These are phyloP conservation scores for Penicillium coprophilum DNA, from an alignment of 495 filamentous ascomycete genomes.

Conservation along the genomic window DNA sequence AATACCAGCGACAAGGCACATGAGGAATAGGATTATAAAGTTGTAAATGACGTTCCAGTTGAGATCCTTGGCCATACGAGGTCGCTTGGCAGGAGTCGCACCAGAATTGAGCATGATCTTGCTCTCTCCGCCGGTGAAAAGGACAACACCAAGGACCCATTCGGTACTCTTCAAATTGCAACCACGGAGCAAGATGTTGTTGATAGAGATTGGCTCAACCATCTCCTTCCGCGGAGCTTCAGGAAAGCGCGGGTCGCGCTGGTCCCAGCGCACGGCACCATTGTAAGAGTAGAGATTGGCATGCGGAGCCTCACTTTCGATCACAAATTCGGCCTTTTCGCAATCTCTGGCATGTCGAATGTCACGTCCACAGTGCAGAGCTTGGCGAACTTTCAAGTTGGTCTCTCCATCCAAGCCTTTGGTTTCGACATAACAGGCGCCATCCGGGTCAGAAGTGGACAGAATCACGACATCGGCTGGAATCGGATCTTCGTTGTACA, in stretches of 20 bases:
- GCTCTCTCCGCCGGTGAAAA: slow-evolving; percentile 95
- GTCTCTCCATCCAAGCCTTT: slow-evolving; percentile 98
- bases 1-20: slow-evolving; percentile 86
- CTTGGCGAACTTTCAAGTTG: slow-evolving; percentile 93
- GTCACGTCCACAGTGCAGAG: slow-evolving; percentile 78
- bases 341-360: slow-evolving; percentile 91
- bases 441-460: slow-evolving; percentile 93
- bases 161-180: slow-evolving; percentile 94
- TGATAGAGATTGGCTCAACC: slow-evolving; percentile 91
- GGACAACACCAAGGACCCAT: slow-evolving; percentile 92
- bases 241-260: slow-evolving; percentile 62
- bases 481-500: slow-evolving; percentile 95
- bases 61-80: slow-evolving; percentile 84
- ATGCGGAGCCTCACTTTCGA: slow-evolving; percentile 91
- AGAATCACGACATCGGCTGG: slow-evolving; percentile 94
- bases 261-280: slow-evolving; percentile 82
- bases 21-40: slow-evolving; percentile 82
- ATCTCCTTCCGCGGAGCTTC: slow-evolving; percentile 64
- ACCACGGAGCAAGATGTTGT: slow-evolving; percentile 90
- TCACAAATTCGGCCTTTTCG: slow-evolving; percentile 78
- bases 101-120: slow-evolving; percentile 99
- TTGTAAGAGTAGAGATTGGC: slow-evolving; percentile 93
- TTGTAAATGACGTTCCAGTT: slow-evolving; percentile 99
- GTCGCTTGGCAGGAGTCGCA: slow-evolving; percentile 92
- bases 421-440: slow-evolving; percentile 96